Evolutionary conservation across 73 alveolate species (phyloP).

Genomic region (Paramecium biaurelia): DNA sequence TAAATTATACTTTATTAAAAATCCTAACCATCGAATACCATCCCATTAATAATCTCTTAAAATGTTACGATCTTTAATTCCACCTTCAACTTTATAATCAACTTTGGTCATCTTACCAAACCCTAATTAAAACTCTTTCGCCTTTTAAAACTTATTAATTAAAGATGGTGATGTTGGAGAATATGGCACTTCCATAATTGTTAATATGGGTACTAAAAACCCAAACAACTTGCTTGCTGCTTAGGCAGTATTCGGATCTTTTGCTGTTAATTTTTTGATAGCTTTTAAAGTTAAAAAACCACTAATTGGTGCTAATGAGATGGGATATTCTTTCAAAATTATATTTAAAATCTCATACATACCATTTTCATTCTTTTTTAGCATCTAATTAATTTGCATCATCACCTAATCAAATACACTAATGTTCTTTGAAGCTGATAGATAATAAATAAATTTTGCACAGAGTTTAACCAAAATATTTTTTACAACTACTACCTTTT

Average conservation of each 20-base stretch:
- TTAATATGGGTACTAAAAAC: not conserved
- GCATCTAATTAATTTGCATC: not conserved
- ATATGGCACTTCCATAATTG: not conserved
- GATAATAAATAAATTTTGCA: not conserved
- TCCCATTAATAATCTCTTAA: slow-evolving; percentile 94
- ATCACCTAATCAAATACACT: not conserved
- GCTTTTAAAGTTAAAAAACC: slow-evolving; percentile 21
- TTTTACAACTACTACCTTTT: not conserved
- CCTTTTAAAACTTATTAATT: not conserved
- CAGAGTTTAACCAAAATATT: not conserved
- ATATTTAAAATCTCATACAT: not conserved
- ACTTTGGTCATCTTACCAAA: slow-evolving; percentile 52
- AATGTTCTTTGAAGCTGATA: not conserved
- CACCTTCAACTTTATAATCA: not conserved
- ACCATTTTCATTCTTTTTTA: not conserved
- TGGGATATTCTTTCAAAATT: slow-evolving; percentile 17
- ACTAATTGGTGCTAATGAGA: not conserved
- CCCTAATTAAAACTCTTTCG: slow-evolving; percentile 21
- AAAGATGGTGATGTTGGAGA: not conserved
- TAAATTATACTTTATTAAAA: slow-evolving; percentile 87
- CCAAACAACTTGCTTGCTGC: slow-evolving; percentile 38
- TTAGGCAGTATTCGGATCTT: not conserved
- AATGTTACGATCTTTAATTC: not conserved
- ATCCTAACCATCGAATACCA: slow-evolving; percentile 96
- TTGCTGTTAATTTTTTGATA: not conserved